Percentiles rank a stretch among this genome's conserved stretches.
Conservation (phyloP, 371 early-diverging fungal genomes). For the Mortierella sp. region DNA sequence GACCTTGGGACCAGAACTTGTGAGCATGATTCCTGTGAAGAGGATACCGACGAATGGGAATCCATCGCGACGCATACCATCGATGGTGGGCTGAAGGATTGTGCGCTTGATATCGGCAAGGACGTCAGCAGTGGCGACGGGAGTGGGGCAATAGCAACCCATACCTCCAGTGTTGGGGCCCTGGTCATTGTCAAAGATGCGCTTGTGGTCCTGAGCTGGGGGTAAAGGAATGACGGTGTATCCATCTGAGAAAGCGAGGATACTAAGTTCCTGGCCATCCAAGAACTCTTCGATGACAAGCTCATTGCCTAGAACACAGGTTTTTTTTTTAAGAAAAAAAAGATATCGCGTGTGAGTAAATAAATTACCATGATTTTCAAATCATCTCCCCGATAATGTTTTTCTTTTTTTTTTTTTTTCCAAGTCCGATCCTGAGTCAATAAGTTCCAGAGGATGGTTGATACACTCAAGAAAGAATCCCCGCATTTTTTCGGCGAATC, state of each 20-base stretch:
- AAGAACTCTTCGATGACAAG: constrained; percentile 97
- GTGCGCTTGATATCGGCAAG: constrained; percentile 79
- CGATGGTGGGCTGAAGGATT: constrained; percentile 91
- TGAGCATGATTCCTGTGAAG: constrained; percentile 97
- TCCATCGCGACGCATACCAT: constrained; percentile 96
- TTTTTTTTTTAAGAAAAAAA: background rate
- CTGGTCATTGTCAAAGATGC: constrained; percentile 91
- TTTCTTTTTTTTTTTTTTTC: constrained; percentile 13
- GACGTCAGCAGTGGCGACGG: constrained; percentile 85
- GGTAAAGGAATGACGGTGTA: constrained; percentile 92
- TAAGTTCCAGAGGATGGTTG: background rate
- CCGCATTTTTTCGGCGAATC: constrained; percentile 38
- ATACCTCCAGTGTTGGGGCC: constrained; percentile 99
- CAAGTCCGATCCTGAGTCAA: constrained; percentile 37
- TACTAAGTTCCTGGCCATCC: constrained; percentile 92
- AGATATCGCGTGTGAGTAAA: constrained; percentile 8
- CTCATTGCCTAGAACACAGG: constrained; percentile 66
- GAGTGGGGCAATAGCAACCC: constrained; percentile 98
- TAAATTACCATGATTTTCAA: background rate
- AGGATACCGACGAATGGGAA: constrained; percentile 97
- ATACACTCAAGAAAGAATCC: constrained; percentile 31
- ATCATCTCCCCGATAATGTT: background rate
- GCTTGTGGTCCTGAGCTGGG: constrained; percentile 98
- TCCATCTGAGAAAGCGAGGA: constrained; percentile 96
- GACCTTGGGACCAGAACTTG: constrained; percentile 89